Base-by-base conservation (phyloP, 768 basidiomycete genomes). In the Myochromella boudieri region DNA sequence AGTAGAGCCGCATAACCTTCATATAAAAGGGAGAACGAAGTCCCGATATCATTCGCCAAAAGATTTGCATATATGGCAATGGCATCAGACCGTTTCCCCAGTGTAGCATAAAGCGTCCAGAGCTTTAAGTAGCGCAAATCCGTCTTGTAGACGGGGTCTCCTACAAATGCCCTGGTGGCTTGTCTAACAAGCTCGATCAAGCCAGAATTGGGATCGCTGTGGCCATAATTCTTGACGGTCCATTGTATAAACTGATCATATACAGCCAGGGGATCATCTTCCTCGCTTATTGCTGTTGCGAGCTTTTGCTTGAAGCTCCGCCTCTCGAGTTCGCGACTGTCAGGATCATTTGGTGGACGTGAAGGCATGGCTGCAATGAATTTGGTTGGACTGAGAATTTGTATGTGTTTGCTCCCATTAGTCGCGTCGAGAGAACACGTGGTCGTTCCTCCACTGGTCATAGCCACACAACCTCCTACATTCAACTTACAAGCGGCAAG, bases 71-170 rank as follows among this genome's bases (percentile, higher is more conserved):
- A 97, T 26, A 84, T 78, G 27, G 77, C 77, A 24, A 91, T 77
- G 37, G 81, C 81, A 14, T 77, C 74, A 3, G 85, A 72, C 56
- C 81, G 78, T 57, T 93, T 86, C 44, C 91, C 80, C 58, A 87
- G 79, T 44, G 81, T 81, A 8, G 94, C 87, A 63, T 95, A 94
- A 39, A 87, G 74, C 17, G 85, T 79, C 97, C 97, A 99, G 15
- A 97, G 65, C 62, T 92, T 91, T 39, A 97, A 75, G 67, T 97
- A 97, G 32, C 95, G 80, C 41, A 92, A 68, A 71, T 98, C 95
- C 42, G 82, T 83, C 63, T 82, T 86, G 66, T 97, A 98, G 11
- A 82, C 68, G n/a, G 78, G 71, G 62, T 98, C 95, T 21, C 81
- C 76, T 53, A 85, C 81, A 66, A 97, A 97, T 45, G 81, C 80